These are phyloP conservation scores for Dryas alaskensis DNA, from an alignment of 306 rosid genomes.

Conservation along the genomic window DNA sequence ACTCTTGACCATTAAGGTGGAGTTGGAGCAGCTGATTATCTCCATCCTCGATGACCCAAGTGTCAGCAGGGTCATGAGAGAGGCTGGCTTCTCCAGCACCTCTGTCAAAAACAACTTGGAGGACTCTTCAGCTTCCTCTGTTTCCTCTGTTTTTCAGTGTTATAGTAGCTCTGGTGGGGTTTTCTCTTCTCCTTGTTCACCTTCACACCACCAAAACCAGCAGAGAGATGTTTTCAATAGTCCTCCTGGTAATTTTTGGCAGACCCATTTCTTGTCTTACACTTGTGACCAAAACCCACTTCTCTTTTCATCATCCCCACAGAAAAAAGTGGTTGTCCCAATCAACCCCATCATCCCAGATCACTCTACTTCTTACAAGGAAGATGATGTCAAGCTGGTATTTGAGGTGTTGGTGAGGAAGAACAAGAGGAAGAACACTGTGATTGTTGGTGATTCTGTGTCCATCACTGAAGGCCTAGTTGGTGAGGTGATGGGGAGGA, in stretches of 20 bases:
- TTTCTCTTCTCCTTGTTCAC: constrained; percentile 84
- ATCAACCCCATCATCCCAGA: constrained; percentile 14
- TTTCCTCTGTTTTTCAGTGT: constrained; percentile 58
- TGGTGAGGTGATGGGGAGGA: constrained; percentile 51
- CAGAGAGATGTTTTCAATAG: constrained; percentile 4
- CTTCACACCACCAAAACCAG: constrained; percentile 41
- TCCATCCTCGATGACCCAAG: constrained; percentile 94
- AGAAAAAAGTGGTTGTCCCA: constrained; percentile 34
- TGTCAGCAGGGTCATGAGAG: constrained; percentile 97
- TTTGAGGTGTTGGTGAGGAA: constrained; percentile 55
- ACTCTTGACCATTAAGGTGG: constrained; percentile 65
- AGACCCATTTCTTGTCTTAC: constrained; percentile 42
- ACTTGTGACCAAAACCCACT: constrained; percentile 52
- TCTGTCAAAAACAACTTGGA: constrained; percentile 67
- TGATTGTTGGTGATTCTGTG: constrained; percentile 67
- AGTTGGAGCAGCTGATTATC: constrained; percentile 78
- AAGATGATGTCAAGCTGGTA: constrained; percentile 65
- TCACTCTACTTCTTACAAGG: constrained; percentile 36
- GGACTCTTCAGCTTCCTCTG: constrained; percentile 43
- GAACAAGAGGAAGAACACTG: constrained; percentile 63
- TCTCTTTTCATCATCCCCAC: constrained; percentile 47
- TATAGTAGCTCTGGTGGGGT: constrained; percentile 58
- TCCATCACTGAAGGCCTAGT: constrained; percentile 60
- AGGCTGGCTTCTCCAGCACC: constrained; percentile 88
- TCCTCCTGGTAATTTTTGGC: constrained; percentile 43